Base-by-base conservation (phyloP, 495 filamentous ascomycete genomes). In the Choiromyces venosus region DNA sequence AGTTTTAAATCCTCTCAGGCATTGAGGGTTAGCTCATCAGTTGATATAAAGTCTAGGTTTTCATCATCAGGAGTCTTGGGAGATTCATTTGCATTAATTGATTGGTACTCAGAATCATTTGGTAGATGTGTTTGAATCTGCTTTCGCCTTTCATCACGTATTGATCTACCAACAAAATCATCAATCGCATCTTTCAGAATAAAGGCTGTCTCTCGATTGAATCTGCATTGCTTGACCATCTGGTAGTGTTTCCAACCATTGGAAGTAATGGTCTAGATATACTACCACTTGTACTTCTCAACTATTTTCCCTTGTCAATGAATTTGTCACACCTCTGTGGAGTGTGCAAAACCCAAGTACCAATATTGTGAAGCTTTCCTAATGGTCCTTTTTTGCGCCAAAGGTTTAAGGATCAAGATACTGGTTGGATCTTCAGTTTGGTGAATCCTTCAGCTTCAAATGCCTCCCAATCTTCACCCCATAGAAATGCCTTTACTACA, bases 291-390 rank as follows among this genome's bases (percentile, higher is more conserved):
- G 33, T 25, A 65, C 56, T n/a, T 65, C 3, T 3, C 37, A 38
- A 9, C 9, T 38, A 38, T 38, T 38, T 38, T 4, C 3, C 70
- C n/a, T 73, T 67, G 14, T 66, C n/a, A 36, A 56, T 71, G 70
- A 73, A 76, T 4, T 40, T 25, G 7, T 76, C 74, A 6, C 66
- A 37, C 1, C 71, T 46, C 35, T 73, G 66, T 21, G 71, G 67
- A 5, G 25, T 76, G 16, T 37, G 25, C 18, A 65, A 37, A n/a
- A 75, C 72, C 10, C 65, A 75, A n/a, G 61, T 64, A 7, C 70
- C 19, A 5, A 71, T n/a, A 72, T 79, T 77, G 64, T 77, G 75
- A 35, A 77, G 68, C 65, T 74, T 79, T 33, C 77, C 75, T n/a
- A 74, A 42, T 7, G 75, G 39, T 5, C 75, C 77, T 21, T 65